These are phyloP conservation scores for Colletotrichum nymphaeae DNA, from an alignment of 2,329 filamentous ascomycete species.

Conservation along the genomic window DNA sequence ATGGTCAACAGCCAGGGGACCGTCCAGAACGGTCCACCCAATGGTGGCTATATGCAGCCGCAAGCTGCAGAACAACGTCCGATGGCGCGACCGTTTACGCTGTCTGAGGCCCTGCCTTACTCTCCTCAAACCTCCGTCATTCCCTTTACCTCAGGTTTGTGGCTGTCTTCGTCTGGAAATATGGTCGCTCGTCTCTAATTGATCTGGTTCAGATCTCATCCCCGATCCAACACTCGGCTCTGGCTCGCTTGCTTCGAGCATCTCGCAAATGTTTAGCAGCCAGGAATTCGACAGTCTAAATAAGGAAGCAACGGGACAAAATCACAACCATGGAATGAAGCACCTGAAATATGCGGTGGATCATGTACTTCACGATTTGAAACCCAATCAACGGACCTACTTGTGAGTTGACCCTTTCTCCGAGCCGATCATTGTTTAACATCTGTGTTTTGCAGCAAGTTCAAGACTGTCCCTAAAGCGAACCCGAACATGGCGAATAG, in stretches of 20 bases:
- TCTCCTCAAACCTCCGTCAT: constrained; percentile 84
- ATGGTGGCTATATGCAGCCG: constrained; percentile 34
- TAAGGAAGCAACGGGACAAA: constrained; percentile 70
- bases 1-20: constrained; percentile 32
- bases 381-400: constrained; percentile 75
- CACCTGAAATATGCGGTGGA: constrained; percentile 76
- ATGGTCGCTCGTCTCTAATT: neutral
- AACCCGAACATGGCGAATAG: constrained; percentile 42
- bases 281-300: constrained; percentile 76
- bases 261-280: constrained; percentile 63
- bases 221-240: constrained; percentile 72
- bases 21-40: constrained; percentile 30
- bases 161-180: neutral
- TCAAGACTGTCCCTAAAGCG: constrained; percentile 61
- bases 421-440: constrained; percentile 42
- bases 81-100: constrained; percentile 63
- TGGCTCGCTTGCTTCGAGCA: constrained; percentile 61
- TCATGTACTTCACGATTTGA: constrained; percentile 80
- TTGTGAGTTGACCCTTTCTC: constrained; percentile 61
- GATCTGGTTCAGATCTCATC: constrained; percentile 65
- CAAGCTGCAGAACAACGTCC: constrained; percentile 28
- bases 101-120: constrained; percentile 84
- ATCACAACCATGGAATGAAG: constrained; percentile 62
- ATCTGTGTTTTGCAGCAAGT: constrained; percentile 58
- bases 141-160: constrained; percentile 79